A percentile compares a stretch with the other conserved stretches of the same genome.
Evolutionary conservation across 1,284 basidiomycete species (phyloP).

Genomic region (Mixia osmundae): DNA sequence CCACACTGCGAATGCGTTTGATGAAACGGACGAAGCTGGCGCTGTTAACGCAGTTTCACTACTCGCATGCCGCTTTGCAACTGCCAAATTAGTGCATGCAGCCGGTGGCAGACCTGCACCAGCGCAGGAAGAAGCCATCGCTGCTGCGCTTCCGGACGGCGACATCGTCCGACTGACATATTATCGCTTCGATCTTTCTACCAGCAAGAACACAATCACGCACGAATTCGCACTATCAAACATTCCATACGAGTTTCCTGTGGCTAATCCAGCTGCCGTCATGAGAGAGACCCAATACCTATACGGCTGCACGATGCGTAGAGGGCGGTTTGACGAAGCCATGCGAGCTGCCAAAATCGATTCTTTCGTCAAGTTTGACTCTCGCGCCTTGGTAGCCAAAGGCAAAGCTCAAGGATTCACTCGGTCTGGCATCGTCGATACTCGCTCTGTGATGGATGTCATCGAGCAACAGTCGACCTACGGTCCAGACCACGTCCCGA

Average conservation of each 20-base stretch:
- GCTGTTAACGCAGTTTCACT: conserved; percentile 20
- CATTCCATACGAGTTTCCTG: conserved; percentile 29
- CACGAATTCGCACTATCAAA: conserved; percentile 26
- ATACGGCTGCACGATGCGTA: conserved; percentile 25
- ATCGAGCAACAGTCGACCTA: conserved; percentile 17
- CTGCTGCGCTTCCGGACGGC: conserved; percentile 19
- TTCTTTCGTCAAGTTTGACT: conserved; percentile 27
- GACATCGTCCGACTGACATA: conserved; percentile 28
- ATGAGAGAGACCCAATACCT: conserved; percentile 24
- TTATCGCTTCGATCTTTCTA: conserved; percentile 22
- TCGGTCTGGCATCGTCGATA: conserved; percentile 23
- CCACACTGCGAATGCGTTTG: conserved; percentile 30
- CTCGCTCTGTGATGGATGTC: conserved; percentile 22
- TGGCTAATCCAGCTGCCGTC: conserved; percentile 20
- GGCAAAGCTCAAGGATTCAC: conserved; percentile 10
- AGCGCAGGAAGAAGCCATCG: conserved; percentile 1
- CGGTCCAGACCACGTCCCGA: conserved; percentile 4
- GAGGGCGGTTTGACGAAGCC: conserved; percentile 26
- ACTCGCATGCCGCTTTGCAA: conserved; percentile 27
- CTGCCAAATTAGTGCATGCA: conserved; percentile 27
- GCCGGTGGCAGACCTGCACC: conserved; percentile 25
- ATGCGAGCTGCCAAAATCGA: conserved; percentile 30
- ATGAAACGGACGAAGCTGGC: conserved; percentile 16
- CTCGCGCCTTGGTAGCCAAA: conserved; percentile 14
- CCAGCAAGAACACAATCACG: conserved; percentile 15